Percentiles rank a stretch among this genome's conserved stretches.
Evolutionary conservation across 164 flowering plant genomes (phyloP).

Genomic region (Aristolochia contorta): DNA sequence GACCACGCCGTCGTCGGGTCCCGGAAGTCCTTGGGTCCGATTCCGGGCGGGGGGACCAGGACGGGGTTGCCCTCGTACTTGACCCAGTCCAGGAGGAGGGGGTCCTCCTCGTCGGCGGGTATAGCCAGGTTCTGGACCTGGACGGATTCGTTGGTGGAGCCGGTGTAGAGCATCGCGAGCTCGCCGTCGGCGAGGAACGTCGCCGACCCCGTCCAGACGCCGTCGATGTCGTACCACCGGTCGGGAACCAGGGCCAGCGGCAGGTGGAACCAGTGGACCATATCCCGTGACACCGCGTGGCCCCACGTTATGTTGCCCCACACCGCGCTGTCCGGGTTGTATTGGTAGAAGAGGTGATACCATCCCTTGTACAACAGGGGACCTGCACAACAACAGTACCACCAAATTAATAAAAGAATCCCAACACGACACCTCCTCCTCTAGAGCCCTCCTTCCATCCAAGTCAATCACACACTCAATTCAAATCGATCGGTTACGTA

Average conservation of each 20-base stretch:
- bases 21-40: slow-evolving; percentile 46
- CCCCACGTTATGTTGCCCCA: slow-evolving; percentile 96
- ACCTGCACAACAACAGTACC: slow-evolving; percentile 44
- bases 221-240: slow-evolving; percentile 68
- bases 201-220: slow-evolving; percentile 96
- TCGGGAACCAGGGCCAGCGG: slow-evolving; percentile 70
- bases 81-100: slow-evolving; percentile 69
- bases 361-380: slow-evolving; percentile 78
- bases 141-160: slow-evolving; percentile 45
- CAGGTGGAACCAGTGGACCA: slow-evolving; percentile 74
- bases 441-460: no score
- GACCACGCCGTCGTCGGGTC: slow-evolving; percentile 85
- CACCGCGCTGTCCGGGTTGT: slow-evolving; percentile 64
- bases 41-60: slow-evolving; percentile 58
- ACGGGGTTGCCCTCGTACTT: slow-evolving; percentile 70
- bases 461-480: no score
- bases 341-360: slow-evolving; percentile 92
- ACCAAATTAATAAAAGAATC: no score
- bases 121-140: slow-evolving; percentile 74
- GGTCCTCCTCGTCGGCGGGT: slow-evolving; percentile 60
- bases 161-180: slow-evolving; percentile 76
- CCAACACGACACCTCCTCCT: no score
- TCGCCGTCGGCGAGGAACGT: slow-evolving; percentile 60
- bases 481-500: no score
- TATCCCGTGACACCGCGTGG: slow-evolving; percentile 72